phyloP scores from a whole-genome alignment of 2,329 filamentous ascomycete species.

The Hypoxylon sp. region DNA sequence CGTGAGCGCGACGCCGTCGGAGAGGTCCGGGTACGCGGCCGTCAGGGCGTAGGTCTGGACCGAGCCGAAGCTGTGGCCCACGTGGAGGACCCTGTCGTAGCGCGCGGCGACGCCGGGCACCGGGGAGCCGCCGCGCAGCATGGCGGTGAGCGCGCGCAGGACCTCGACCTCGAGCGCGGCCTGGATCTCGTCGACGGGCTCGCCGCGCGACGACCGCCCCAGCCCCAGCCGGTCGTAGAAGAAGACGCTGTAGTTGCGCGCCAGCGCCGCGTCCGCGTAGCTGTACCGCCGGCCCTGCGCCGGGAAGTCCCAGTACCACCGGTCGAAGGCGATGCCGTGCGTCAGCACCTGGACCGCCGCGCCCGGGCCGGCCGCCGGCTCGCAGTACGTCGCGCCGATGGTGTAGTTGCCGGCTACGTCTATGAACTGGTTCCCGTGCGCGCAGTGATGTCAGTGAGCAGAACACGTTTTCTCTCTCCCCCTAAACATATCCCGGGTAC shows the following conservation, averaged over 20 bases:
- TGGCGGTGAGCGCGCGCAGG: conserved; percentile 60
- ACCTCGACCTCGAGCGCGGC: conserved; percentile 64
- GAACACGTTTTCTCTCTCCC: too few species aligned
- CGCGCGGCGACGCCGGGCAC: conserved; percentile 50
- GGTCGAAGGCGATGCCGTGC: conserved; percentile 64
- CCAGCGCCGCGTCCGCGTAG: conserved; percentile 65
- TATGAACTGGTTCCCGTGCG: conserved; percentile 6
- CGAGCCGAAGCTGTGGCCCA: conserved; percentile 71
- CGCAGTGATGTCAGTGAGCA: too few species aligned
- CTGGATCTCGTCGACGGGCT: conserved; percentile 68
- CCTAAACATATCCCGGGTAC: too few species aligned
- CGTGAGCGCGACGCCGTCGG: conserved; percentile 66
- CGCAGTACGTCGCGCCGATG: conserved; percentile 68
- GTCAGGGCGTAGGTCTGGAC: conserved; percentile 64
- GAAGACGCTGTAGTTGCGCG: conserved; percentile 65
- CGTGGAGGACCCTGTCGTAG: conserved; percentile 60
- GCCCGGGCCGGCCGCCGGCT: conserved; percentile 56
- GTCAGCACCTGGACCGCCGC: conserved; percentile 56
- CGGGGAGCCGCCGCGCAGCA: conserved; percentile 55
- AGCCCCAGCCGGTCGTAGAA: conserved; percentile 69
- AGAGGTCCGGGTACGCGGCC: conserved; percentile 58
- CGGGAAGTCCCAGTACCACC: conserved; percentile 68
- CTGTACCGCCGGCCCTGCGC: conserved; percentile 68
- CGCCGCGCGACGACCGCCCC: conserved; percentile 63
- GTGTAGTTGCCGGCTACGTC: conserved; percentile 56